Evolutionary conservation across 2,329 filamentous ascomycete genomes (phyloP), one percentile per base, ranked within the genome.

Genomic region (Thermochaetoides dissita): DNA sequence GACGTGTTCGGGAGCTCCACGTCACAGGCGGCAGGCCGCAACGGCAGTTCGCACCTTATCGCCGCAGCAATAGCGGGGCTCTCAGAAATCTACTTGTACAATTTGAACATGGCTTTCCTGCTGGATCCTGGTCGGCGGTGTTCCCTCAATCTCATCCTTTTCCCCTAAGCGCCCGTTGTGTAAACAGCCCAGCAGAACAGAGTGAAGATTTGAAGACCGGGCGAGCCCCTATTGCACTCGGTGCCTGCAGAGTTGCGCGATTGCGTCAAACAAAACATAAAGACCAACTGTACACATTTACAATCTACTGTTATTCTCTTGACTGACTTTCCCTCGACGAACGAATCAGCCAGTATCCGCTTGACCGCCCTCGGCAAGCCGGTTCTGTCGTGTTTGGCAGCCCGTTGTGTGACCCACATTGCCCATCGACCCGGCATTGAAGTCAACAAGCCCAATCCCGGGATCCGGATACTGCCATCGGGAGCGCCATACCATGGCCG

Each of bases 401-500:
- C 10, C 34, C 35, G n/a, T 30, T 34, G 28, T 39, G 40, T 37
- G 28, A 10, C 10, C 29, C 37, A 7, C 7, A 29, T 28, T 30
- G 12, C 9, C 11, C 30, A n/a, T 30, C 39, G 8, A n/a, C 10
- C 24, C 9, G n/a, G n/a, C 37, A 24, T 5, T 24, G 17, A 24
- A 24, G 17, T 24, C 17, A 3, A 5, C 17, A 24, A 24, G 17
- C 3, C 3, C 17, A 24, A 24, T 24, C 17, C 3, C 17, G 17
- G 17, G 17, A 3, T 24, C 17, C 17, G 17, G 17, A 24, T 24
- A 24, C 17, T 5, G 17, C 17, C 17, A 24, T 24, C 17, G 17
- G 17, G 17, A 24, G 17, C 17, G 17, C 10, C 10, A 7, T 9
- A 28, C 12, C 7, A 59, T 59, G 57, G 56, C 57, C 10, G 55